Percentiles rank a stretch among this genome's conserved stretches.
Evolutionary conservation across 352 stramenopile species (phyloP).

Genomic region (Aphanomyces stellatus): DNA sequence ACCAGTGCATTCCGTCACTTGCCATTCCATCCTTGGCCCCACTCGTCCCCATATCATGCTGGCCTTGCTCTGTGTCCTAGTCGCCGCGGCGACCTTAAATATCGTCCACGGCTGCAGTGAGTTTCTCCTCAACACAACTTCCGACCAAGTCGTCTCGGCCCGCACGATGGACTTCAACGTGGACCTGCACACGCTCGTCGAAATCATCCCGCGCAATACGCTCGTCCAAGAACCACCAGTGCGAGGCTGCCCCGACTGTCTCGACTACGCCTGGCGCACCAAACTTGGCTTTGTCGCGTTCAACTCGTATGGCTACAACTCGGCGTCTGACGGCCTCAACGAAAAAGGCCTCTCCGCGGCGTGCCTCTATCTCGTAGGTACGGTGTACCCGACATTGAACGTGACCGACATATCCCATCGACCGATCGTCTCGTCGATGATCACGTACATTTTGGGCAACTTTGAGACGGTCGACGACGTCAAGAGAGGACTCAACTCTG

Average conservation of each 20-base stretch:
- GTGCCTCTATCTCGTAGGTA: conserved; percentile 36
- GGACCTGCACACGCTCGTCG: conserved; percentile 34
- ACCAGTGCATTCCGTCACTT: not conserved
- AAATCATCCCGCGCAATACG: conserved; percentile 41
- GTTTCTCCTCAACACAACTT: conserved; percentile 38
- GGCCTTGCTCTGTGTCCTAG: not conserved
- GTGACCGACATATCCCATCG: conserved; percentile 10
- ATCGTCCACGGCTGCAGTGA: conserved; percentile 35
- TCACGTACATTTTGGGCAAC: conserved; percentile 65
- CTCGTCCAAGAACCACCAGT: conserved; percentile 39
- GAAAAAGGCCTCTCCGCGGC: conserved; percentile 41
- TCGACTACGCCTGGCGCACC: conserved; percentile 35
- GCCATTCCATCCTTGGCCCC: not conserved
- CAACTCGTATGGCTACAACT: conserved; percentile 48
- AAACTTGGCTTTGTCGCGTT: conserved; percentile 40
- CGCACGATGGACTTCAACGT: conserved; percentile 52
- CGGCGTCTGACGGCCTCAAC: conserved; percentile 45
- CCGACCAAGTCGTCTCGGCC: conserved; percentile 32
- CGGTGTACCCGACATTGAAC: conserved; percentile 39
- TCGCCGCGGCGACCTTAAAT: not conserved
- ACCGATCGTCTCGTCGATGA: conserved; percentile 52
- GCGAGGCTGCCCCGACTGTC: conserved; percentile 29
- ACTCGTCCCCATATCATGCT: not conserved
- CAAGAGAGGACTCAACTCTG: conserved; percentile 28
- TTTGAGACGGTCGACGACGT: conserved; percentile 56